Percentiles rank a stretch among this genome's conserved stretches.
Evolutionary conservation across 225 moss, liverwort and hornwort genomes (phyloP).

Genomic region (Marchantia paleacea): DNA sequence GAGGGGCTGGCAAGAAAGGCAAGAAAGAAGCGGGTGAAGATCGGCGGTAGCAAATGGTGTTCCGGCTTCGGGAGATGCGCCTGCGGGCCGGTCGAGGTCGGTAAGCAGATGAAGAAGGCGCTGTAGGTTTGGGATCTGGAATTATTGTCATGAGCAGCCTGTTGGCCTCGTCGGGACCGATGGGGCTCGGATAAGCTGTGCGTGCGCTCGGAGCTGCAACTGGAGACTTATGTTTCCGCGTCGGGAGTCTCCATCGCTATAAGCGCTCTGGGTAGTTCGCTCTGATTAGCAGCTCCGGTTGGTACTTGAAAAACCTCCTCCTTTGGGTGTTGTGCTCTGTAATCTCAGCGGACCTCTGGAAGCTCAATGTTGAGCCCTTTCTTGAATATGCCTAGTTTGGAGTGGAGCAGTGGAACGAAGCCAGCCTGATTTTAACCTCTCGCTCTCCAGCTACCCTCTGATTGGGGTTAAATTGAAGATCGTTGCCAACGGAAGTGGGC

Average conservation of each 20-base stretch:
- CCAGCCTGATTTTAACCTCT: not conserved
- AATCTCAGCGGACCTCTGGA: not conserved
- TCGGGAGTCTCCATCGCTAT: not conserved
- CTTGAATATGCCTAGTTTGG: not conserved
- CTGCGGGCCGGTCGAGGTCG: slow-evolving; percentile 15
- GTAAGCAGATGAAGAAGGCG: not conserved
- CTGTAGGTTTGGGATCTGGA: not conserved
- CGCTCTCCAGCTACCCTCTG: not conserved
- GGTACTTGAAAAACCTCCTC: not conserved
- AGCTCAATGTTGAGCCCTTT: not conserved
- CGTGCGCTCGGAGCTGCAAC: not conserved
- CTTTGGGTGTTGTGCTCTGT: not conserved
- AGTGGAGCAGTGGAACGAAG: not conserved
- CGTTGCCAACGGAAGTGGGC: too few relatives aligned
- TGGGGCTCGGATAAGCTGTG: not conserved
- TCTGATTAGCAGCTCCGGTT: slow-evolving; percentile 1
- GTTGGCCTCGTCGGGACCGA: not conserved
- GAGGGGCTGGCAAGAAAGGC: too few relatives aligned
- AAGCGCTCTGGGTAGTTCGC: not conserved
- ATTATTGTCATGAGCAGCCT: not conserved
- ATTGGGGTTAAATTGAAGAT: too few relatives aligned
- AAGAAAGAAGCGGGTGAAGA: not conserved
- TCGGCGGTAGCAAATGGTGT: not conserved
- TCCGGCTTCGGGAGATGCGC: slow-evolving; percentile 1
- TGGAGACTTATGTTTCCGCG: not conserved